phyloP scores from a whole-genome alignment of 331 rosid genomes.

The Pyrus hybrid region DNA sequence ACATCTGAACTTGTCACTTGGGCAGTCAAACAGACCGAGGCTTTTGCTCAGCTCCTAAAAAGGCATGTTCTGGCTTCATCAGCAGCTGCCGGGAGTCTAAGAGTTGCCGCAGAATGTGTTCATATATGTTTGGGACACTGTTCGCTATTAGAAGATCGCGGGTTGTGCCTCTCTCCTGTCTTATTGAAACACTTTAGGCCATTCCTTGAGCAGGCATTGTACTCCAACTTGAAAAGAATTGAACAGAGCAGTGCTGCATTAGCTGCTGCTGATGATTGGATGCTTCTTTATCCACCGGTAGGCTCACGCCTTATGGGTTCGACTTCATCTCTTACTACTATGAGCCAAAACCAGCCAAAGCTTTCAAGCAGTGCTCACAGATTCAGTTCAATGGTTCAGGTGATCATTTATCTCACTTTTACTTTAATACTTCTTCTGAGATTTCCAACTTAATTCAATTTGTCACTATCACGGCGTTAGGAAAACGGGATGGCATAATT shows the following conservation, averaged over 20 bases:
- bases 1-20: constrained; percentile 88
- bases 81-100: constrained; percentile 67
- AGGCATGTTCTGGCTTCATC: constrained; percentile 57
- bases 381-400: constrained; percentile 81
- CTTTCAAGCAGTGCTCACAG: constrained; percentile 79
- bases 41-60: constrained; percentile 45
- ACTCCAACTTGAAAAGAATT: constrained; percentile 57
- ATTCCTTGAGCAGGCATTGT: constrained; percentile 47
- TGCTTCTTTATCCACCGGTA: constrained; percentile 40
- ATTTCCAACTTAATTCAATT: neutral
- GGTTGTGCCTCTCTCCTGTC: constrained; percentile 75
- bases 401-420: constrained; percentile 12
- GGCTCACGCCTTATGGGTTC: constrained; percentile 36
- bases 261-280: constrained; percentile 81
- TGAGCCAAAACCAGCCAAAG: constrained; percentile 45
- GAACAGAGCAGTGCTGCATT: constrained; percentile 68
- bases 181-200: constrained; percentile 59
- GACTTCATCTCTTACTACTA: constrained; percentile 22
- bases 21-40: constrained; percentile 66
- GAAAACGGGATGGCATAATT: neutral
- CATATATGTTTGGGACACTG: constrained; percentile 66
- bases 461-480: too few relatives aligned
- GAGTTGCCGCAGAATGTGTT: constrained; percentile 74
- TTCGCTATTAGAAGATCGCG: constrained; percentile 54
- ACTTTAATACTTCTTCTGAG: neutral